Percentiles rank a stretch among this genome's conserved stretches.
Evolutionary conservation across 371 early-diverging fungal species (phyloP).

Genomic region (Chytridium lagenaria): DNA sequence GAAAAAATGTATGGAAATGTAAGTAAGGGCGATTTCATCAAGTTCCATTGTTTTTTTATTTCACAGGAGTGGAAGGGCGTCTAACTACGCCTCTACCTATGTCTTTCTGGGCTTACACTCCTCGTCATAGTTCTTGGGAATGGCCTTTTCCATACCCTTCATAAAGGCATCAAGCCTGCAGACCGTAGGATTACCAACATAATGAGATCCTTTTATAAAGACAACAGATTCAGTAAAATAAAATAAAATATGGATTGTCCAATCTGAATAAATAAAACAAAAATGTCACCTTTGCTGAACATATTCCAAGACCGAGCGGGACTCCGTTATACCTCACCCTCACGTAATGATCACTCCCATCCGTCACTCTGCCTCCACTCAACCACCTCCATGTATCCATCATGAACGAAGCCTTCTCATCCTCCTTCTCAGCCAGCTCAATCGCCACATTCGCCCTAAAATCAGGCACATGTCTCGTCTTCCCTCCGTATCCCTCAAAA

Average conservation of each 20-base stretch:
- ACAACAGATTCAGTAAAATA: neutral
- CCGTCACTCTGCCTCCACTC: neutral
- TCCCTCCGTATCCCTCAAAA: slow-evolving; percentile 58
- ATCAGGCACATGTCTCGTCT: slow-evolving; percentile 44
- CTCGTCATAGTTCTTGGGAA: slow-evolving; percentile 62
- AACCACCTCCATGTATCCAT: neutral
- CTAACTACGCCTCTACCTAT: too few relatives aligned
- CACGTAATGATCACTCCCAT: slow-evolving; percentile 60
- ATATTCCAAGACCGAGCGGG: slow-evolving; percentile 65
- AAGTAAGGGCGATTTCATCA: too few relatives aligned
- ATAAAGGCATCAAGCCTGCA: slow-evolving; percentile 79
- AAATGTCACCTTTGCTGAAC: slow-evolving; percentile 55
- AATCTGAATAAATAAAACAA: neutral
- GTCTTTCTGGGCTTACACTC: slow-evolving; percentile 26
- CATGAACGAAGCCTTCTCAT: neutral
- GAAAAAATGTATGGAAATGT: too few relatives aligned
- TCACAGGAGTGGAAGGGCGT: too few relatives aligned
- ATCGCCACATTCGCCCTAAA: slow-evolving; percentile 60
- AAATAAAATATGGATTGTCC: neutral
- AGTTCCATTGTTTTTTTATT: too few relatives aligned
- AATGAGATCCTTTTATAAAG: slow-evolving; percentile 52
- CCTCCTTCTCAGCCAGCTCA: slow-evolving; percentile 53
- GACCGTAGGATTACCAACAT: slow-evolving; percentile 61
- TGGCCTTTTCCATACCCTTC: slow-evolving; percentile 60
- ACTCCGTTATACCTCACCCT: slow-evolving; percentile 75